These are phyloP conservation scores for Alternaria ventricosa DNA, from an alignment of 2,329 filamentous ascomycete species.

Conservation along the genomic window DNA sequence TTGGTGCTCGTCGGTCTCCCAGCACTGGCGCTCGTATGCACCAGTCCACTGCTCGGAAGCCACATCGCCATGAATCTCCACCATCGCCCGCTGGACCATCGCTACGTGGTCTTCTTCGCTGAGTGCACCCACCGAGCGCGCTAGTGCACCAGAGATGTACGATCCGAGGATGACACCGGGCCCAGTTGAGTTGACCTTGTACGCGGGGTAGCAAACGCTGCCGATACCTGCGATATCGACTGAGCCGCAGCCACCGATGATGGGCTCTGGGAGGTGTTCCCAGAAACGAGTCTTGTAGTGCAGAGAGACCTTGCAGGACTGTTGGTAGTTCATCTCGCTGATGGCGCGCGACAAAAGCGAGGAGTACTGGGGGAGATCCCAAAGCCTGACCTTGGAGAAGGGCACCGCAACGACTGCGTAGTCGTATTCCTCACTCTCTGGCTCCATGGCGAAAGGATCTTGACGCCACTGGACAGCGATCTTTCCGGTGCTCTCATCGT, in stretches of 20 bases:
- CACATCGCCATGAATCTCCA: constrained; percentile 69
- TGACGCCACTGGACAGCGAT: constrained; percentile 66
- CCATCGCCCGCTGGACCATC: constrained; percentile 69
- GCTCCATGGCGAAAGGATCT: constrained; percentile 51
- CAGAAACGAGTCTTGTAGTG: constrained; percentile 71
- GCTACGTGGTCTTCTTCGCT: constrained; percentile 68
- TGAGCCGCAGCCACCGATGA: constrained; percentile 68
- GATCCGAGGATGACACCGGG: constrained; percentile 68
- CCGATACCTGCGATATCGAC: constrained; percentile 68
- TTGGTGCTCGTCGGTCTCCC: constrained; percentile 67
- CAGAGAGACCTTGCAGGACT: constrained; percentile 66
- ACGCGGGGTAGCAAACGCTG: constrained; percentile 70
- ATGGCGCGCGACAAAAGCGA: constrained; percentile 59
- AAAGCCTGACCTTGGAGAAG: constrained; percentile 68
- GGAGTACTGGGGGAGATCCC: constrained; percentile 64
- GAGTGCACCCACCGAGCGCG: constrained; percentile 56
- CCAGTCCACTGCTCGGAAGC: constrained; percentile 69
- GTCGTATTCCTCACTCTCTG: constrained; percentile 64
- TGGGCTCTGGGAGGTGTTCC: constrained; percentile 62
- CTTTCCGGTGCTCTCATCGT: constrained; percentile 58
- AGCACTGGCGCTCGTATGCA: constrained; percentile 69
- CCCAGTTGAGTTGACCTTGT: constrained; percentile 68
- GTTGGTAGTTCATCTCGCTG: constrained; percentile 57
- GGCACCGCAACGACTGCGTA: constrained; percentile 71
- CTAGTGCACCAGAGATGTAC: constrained; percentile 60